Base-by-base conservation (phyloP, 352 stramenopile species). In the Globisporangium irregulare region DNA sequence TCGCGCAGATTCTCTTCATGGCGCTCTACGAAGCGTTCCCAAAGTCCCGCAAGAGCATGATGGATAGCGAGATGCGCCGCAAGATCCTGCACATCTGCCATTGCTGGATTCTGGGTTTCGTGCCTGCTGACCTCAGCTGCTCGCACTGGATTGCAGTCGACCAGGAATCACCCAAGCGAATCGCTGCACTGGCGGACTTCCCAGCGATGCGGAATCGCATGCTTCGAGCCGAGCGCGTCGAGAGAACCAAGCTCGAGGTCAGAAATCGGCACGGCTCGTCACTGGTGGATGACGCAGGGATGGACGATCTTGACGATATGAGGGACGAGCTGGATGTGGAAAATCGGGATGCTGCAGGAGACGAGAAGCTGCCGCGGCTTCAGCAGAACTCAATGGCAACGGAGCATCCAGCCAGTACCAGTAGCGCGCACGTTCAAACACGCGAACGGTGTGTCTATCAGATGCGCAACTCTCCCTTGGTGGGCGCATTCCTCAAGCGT, bases 21-120 rank as follows among this genome's bases (percentile, higher is more conserved):
- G 73, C 80, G 1, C 72, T 92, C 2, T 90, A 92, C 36, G 82
- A 91, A n/a, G 84, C 79, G 3, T 92, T 89, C 59, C 84, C 84
- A 29, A 87, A 81, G 34, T 90, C 84, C 0, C 74, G 84, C 3
- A 86, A 89, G 54, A 48, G 22, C 32, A 79, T 90, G 51, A 62
- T 82, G 10, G 68, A 61, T 20, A 66, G 64, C 9, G 73, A 78
- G 4, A 60, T 84, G 2, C 77, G 72, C 3, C 61, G 69, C 34
- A 62, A 80, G 58, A 80, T 92, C 48, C 65, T 89, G 7, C 78
- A 68, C n/a, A 75, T 75, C 2, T 89, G 80, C 41, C 79, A 86
- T 62, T 79, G 73, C 58, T 92, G 84, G 84, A 84, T 92, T 54
- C 70, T 86, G 1, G 84, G 82, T 5, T 86, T 89, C 58, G 80